Evolutionary conservation across 345 rosid genomes (phyloP).

Genomic region (Bruguiera sexangula): DNA sequence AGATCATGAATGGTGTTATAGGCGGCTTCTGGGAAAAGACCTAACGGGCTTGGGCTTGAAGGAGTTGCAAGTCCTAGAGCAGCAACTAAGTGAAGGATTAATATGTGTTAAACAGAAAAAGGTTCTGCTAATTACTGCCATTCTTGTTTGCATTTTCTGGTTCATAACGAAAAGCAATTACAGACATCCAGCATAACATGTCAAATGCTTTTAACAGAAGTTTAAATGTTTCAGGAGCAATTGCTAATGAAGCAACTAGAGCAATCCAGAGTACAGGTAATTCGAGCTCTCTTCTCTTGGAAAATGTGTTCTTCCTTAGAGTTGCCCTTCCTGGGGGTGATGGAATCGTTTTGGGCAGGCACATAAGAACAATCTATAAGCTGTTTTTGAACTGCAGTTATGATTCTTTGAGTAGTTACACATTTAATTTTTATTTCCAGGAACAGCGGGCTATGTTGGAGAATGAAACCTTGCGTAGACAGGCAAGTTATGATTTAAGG

Average conservation of each 20-base stretch:
- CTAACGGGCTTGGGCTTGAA: constrained; percentile 58
- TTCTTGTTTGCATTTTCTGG: neutral
- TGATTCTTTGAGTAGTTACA: neutral
- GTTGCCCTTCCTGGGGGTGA: neutral
- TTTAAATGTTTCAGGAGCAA: constrained; percentile 57
- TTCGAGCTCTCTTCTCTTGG: neutral
- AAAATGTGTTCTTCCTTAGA: neutral
- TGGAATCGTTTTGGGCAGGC: neutral
- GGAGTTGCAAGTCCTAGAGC: constrained; percentile 70
- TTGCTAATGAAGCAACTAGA: constrained; percentile 68
- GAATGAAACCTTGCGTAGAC: constrained; percentile 85
- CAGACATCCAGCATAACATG: no score
- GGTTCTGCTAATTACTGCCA: constrained; percentile 32
- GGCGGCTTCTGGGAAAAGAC: constrained; percentile 69
- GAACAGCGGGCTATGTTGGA: constrained; percentile 77
- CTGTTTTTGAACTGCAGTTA: neutral
- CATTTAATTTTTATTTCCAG: constrained; percentile 34
- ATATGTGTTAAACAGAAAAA: constrained; percentile 67
- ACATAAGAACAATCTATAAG: neutral
- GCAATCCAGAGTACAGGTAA: constrained; percentile 75
- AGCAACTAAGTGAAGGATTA: constrained; percentile 59
- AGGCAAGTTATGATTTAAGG: constrained; percentile 40
- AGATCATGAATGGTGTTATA: constrained; percentile 12
- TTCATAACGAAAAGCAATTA: neutral
- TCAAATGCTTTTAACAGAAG: constrained; percentile 1